phyloP scores from a whole-genome alignment of 2,329 filamentous ascomycete species.

The Sporothrix luriei region DNA sequence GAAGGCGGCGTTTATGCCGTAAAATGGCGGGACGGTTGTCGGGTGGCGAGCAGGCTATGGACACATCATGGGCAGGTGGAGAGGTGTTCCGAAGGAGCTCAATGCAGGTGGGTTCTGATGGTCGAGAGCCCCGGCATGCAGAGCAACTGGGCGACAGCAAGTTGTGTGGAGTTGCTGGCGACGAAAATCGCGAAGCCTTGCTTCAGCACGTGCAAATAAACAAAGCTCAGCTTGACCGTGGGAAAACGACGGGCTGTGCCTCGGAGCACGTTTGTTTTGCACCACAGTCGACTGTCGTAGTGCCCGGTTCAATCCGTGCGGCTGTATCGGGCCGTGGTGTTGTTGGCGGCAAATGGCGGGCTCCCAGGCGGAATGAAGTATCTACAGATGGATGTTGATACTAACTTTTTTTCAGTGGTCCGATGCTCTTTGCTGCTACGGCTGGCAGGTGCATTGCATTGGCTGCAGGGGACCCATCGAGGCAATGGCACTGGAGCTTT shows the following conservation, averaged over 20 bases:
- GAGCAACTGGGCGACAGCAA: not conserved
- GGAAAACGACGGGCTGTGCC: too few species aligned
- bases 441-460: not conserved
- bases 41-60: conserved; percentile 5
- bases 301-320: not conserved
- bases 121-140: not conserved
- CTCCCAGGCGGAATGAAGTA: not conserved
- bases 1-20: not conserved
- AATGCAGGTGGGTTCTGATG: not conserved
- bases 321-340: not conserved
- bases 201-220: not conserved
- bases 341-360: not conserved
- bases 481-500: conserved; percentile 11
- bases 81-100: too few species aligned
- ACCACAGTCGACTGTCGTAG: not conserved
- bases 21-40: not conserved
- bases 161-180: not conserved
- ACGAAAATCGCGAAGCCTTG: not conserved
- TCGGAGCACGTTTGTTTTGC: not conserved
- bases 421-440: conserved; percentile 9
- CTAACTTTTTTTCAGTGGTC: conserved; percentile 26
- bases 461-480: not conserved
- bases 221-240: not conserved
- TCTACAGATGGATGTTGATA: not conserved
- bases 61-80: not conserved